These are phyloP conservation scores for Fusarium nygamai DNA, from an alignment of 2,329 filamentous ascomycete genomes.

Conservation along the genomic window DNA sequence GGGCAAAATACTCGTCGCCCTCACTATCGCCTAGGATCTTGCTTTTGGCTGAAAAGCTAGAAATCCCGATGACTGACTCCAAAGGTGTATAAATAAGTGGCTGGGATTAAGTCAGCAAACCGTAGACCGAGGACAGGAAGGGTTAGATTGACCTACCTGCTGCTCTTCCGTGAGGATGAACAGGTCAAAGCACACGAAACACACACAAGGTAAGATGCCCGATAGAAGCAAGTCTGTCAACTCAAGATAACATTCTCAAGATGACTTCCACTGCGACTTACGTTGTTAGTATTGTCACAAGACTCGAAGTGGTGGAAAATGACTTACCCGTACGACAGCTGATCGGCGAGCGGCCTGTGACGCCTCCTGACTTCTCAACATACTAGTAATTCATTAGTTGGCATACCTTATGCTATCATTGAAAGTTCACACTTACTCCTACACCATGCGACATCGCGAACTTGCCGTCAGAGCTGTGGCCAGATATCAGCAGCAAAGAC, in stretches of 20 bases:
- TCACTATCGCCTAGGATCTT: not conserved
- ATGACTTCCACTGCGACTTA: not conserved
- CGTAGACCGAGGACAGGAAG: not conserved
- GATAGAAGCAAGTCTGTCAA: not conserved
- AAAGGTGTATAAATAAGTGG: not conserved
- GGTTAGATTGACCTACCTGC: not conserved
- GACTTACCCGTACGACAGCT: not conserved
- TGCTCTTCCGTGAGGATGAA: not conserved
- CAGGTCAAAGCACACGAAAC: not conserved
- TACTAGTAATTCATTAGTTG: no score
- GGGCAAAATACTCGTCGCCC: not conserved
- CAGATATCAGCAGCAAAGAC: no score
- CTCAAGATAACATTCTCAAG: not conserved
- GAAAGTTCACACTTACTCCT: no score
- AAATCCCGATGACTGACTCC: not conserved
- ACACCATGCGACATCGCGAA: no score
- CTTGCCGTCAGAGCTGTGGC: no score
- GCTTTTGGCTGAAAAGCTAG: not conserved
- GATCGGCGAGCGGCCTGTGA: not conserved
- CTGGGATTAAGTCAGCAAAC: not conserved
- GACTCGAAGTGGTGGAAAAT: accelerated
- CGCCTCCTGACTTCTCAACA: no score
- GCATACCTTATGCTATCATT: no score
- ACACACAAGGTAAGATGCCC: not conserved
- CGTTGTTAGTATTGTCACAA: no score